phyloP scores from a whole-genome alignment of 495 filamentous ascomycete species.

The Chaetomium fimeti region DNA sequence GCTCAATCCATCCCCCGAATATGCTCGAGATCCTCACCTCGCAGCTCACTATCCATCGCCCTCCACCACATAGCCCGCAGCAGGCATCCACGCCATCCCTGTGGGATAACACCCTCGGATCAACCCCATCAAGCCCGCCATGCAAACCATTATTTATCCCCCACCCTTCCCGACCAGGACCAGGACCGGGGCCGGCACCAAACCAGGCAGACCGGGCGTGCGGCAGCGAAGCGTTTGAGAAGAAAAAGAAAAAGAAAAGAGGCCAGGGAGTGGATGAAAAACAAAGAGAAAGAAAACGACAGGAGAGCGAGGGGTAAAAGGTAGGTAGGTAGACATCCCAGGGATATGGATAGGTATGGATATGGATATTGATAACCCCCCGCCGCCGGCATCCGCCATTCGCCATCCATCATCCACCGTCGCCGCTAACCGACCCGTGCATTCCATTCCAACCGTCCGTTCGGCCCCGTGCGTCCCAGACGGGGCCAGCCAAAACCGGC shows the following conservation, averaged over 20 bases:
- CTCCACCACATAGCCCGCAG: neutral
- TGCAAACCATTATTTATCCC: constrained; percentile 5
- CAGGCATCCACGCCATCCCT: neutral
- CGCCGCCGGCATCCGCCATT: neutral
- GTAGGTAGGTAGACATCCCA: neutral
- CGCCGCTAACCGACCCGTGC: neutral
- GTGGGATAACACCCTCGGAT: neutral
- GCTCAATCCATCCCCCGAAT: neutral
- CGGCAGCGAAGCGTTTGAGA: neutral
- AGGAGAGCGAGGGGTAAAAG: neutral
- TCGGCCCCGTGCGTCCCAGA: constrained; percentile 4
- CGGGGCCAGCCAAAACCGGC: neutral
- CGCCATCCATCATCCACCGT: neutral
- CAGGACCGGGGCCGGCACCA: neutral
- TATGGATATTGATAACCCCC: neutral
- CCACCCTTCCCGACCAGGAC: neutral
- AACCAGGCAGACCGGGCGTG: neutral
- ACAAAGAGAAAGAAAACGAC: neutral
- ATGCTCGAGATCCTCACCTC: neutral
- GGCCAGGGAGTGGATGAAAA: neutral
- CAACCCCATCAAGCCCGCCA: neutral
- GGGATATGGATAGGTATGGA: constrained; percentile 3
- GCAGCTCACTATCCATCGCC: neutral
- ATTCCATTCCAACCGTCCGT: constrained; percentile 6
- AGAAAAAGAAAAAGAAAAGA: constrained; percentile 1